phyloP scores from a whole-genome alignment of 805 yeast species.

The Zygosaccharomyces bisporus region DNA sequence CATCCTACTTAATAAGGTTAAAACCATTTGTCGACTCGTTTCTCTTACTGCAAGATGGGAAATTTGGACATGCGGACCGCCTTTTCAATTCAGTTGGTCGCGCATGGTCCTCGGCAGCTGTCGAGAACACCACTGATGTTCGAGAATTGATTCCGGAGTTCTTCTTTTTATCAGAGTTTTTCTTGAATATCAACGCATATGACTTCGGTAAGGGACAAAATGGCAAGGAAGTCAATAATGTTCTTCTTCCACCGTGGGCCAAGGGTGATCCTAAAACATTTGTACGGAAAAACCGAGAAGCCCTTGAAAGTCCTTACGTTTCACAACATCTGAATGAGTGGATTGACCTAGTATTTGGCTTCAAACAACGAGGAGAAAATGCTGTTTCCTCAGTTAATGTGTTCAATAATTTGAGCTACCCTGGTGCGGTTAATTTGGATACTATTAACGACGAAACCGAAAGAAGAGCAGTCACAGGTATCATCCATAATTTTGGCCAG shows the following conservation, averaged over 20 bases:
- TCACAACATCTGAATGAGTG: conserved; percentile 72
- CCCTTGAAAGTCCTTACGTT: conserved; percentile 78
- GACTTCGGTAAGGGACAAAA: conserved; percentile 69
- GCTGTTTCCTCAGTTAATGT: conserved; percentile 70
- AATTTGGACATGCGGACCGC: conserved; percentile 84
- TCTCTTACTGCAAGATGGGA: conserved; percentile 77
- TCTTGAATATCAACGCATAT: conserved; percentile 59
- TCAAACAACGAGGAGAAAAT: conserved; percentile 66
- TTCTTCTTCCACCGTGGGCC: conserved; percentile 80
- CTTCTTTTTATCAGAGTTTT: conserved; percentile 74
- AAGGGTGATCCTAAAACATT: conserved; percentile 70
- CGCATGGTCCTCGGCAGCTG: conserved; percentile 77
- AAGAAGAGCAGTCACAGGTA: conserved; percentile 71
- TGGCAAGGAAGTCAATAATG: conserved; percentile 55
- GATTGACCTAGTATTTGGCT: conserved; percentile 85
- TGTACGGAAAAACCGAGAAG: conserved; percentile 72
- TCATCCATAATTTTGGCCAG: conserved; percentile 89
- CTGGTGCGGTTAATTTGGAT: conserved; percentile 78
- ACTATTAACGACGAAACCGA: conserved; percentile 69
- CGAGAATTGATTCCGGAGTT: conserved; percentile 86
- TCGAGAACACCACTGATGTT: conserved; percentile 81
- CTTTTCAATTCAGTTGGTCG: conserved; percentile 69
- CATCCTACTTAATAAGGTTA: conserved; percentile 71
- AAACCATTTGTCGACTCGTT: conserved; percentile 81
- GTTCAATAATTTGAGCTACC: conserved; percentile 79